Evolutionary conservation across 208 protist genomes (phyloP).

Genomic region (Herpetomonas samuelpessoai): DNA sequence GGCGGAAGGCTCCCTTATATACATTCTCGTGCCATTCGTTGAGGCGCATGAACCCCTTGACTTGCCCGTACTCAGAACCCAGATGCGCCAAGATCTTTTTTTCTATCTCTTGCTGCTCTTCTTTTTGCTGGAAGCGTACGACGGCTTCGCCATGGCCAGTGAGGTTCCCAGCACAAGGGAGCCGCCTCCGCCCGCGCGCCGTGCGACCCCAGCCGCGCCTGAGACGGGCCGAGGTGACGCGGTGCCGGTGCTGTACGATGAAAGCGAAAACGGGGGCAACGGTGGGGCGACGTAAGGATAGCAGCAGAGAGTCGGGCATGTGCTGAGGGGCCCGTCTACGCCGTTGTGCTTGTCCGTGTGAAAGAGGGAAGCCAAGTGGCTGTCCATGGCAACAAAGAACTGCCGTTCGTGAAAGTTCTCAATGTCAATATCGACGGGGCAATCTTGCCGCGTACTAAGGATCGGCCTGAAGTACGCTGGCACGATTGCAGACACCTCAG

Average conservation of each 20-base stretch:
- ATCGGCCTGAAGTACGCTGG: not conserved
- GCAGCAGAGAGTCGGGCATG: not conserved
- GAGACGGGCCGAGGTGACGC: not conserved
- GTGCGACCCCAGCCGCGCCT: not conserved
- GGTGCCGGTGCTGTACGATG: too few relatives aligned
- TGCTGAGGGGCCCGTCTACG: too few relatives aligned
- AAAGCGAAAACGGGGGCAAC: not conserved
- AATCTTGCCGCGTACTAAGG: not conserved
- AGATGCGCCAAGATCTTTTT: too few relatives aligned
- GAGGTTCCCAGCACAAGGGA: not conserved
- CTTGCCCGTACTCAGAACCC: too few relatives aligned
- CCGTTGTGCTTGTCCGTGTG: too few relatives aligned
- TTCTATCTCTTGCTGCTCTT: too few relatives aligned
- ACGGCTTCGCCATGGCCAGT: not conserved
- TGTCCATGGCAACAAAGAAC: not conserved
- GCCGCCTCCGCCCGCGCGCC: too few relatives aligned
- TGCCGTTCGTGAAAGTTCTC: conserved; percentile 7
- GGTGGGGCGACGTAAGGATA: not conserved
- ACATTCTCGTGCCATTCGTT: too few relatives aligned
- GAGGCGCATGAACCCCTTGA: too few relatives aligned
- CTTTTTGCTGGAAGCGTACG: too few relatives aligned
- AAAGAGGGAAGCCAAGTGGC: too few relatives aligned
- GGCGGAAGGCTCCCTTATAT: too few relatives aligned
- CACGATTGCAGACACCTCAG: not conserved
- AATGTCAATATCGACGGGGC: conserved; percentile 2